These are phyloP conservation scores for Nasturtium officinale DNA, from an alignment of 345 rosid species.

Conservation along the genomic window DNA sequence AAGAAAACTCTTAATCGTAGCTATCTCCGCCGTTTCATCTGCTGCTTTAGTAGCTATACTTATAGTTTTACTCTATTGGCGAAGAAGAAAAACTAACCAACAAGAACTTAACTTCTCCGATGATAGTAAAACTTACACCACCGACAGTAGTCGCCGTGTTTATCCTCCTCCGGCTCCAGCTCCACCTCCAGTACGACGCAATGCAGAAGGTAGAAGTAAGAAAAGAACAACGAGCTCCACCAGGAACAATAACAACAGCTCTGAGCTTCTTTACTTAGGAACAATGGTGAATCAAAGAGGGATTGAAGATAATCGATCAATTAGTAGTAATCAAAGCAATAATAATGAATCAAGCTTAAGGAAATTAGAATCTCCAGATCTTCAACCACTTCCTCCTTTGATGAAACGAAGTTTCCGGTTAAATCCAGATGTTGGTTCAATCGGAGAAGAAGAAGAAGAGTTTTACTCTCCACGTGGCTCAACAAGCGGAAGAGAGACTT, in stretches of 20 bases:
- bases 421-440: conserved; percentile 56
- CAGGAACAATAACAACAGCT: conserved; percentile 49
- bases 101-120: conserved; percentile 38
- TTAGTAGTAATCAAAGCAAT: conserved; percentile 35
- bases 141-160: conserved; percentile 46
- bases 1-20: conserved; percentile 52
- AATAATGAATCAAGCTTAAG: conserved; percentile 50
- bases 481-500: conserved; percentile 59
- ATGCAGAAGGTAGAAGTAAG: conserved; percentile 36
- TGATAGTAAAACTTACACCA: conserved; percentile 52
- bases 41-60: conserved; percentile 48
- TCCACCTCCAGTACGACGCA: conserved; percentile 52
- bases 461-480: conserved; percentile 93
- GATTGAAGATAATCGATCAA: conserved; percentile 43
- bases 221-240: conserved; percentile 49
- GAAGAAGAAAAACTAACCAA: conserved; percentile 46
- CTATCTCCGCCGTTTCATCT: conserved; percentile 56
- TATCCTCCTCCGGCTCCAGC: conserved; percentile 48
- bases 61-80: conserved; percentile 51
- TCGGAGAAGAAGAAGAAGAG: conserved; percentile 76
- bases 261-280: conserved; percentile 90
- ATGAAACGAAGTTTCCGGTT: conserved; percentile 53
- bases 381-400: conserved; percentile 89
- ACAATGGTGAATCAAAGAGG: conserved; percentile 58
- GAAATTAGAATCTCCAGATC: conserved; percentile 90